Conservation (phyloP, 2,329 filamentous ascomycete species). For the Hymenoscyphus occultus region DNA sequence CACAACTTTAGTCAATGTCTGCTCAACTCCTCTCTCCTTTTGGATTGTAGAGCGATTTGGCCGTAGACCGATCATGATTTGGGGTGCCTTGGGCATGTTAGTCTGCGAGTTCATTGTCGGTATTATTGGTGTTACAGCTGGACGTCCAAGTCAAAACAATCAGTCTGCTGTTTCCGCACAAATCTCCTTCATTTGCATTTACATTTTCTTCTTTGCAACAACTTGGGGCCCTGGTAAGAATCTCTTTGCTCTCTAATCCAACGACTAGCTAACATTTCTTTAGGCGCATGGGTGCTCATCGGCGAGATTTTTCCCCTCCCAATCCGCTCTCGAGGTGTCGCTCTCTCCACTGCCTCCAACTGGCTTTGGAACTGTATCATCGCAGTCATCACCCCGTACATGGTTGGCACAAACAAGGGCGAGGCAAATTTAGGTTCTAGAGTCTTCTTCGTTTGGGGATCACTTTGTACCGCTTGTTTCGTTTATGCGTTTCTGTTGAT, state of each 20-base stretch:
- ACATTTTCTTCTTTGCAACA: slow-evolving; percentile 88
- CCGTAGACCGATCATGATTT: slow-evolving; percentile 75
- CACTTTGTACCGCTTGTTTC: slow-evolving; percentile 52
- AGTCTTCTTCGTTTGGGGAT: slow-evolving; percentile 58
- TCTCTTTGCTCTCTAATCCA: slow-evolving; percentile 41
- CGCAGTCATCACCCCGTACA: slow-evolving; percentile 70
- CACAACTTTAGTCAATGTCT: slow-evolving; percentile 85
- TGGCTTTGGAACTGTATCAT: slow-evolving; percentile 82
- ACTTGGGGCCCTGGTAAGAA: slow-evolving; percentile 70
- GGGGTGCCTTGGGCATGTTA: slow-evolving; percentile 78
- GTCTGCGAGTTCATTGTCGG: slow-evolving; percentile 83
- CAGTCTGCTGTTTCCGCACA: slow-evolving; percentile 58
- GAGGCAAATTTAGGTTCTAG: slow-evolving; percentile 31
- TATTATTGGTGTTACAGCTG: slow-evolving; percentile 66
- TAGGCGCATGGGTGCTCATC: slow-evolving; percentile 70
- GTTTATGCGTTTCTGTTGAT: slow-evolving; percentile 58
- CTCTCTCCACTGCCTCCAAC: slow-evolving; percentile 82
- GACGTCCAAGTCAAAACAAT: slow-evolving; percentile 53
- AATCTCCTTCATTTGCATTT: slow-evolving; percentile 87
- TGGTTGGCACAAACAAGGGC: slow-evolving; percentile 58
- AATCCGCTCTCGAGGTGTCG: slow-evolving; percentile 84
- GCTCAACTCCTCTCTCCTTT: slow-evolving; percentile 83
- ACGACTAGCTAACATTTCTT: slow-evolving; percentile 7
- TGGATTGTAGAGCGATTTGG: slow-evolving; percentile 80
- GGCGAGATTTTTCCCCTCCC: slow-evolving; percentile 89